These are phyloP conservation scores for Lactarius indigo DNA, from an alignment of 768 basidiomycete genomes.

Conservation along the genomic window DNA sequence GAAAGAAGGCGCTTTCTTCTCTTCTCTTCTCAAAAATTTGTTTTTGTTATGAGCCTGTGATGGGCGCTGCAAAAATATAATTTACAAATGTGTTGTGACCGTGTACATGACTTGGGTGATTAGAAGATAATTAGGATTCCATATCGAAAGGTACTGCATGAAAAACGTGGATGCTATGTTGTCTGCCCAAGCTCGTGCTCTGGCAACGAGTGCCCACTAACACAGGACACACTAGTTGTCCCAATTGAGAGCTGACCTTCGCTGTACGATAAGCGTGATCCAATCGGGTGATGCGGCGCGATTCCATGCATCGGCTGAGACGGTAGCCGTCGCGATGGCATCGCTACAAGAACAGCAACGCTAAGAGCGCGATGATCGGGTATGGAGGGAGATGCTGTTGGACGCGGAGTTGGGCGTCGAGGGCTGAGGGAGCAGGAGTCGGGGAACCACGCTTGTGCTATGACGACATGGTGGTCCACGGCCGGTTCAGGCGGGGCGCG, in stretches of 20 bases:
- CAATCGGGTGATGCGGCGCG: background rate
- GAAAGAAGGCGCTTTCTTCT: background rate
- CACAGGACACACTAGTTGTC: background rate
- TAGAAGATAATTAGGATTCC: background rate
- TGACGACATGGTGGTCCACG: background rate
- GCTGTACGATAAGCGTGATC: background rate
- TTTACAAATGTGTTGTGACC: background rate
- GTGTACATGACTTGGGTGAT: background rate
- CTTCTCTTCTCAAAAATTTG: background rate
- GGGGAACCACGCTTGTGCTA: constrained; percentile 13
- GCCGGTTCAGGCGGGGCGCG: background rate
- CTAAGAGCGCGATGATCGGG: constrained; percentile 8
- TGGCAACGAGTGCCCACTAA: background rate
- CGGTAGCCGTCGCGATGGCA: constrained; percentile 14
- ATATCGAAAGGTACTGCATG: too few species aligned
- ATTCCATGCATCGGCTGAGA: background rate
- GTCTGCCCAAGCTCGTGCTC: background rate
- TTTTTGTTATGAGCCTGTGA: background rate
- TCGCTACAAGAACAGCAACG: constrained; percentile 20
- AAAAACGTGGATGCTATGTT: background rate
- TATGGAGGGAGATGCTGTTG: background rate
- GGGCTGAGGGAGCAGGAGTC: background rate
- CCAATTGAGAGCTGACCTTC: constrained; percentile 14
- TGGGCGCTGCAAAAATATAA: background rate
- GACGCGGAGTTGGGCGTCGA: background rate